Conservation (phyloP, 495 filamentous ascomycete species). For the Penicillium nucicola region DNA sequence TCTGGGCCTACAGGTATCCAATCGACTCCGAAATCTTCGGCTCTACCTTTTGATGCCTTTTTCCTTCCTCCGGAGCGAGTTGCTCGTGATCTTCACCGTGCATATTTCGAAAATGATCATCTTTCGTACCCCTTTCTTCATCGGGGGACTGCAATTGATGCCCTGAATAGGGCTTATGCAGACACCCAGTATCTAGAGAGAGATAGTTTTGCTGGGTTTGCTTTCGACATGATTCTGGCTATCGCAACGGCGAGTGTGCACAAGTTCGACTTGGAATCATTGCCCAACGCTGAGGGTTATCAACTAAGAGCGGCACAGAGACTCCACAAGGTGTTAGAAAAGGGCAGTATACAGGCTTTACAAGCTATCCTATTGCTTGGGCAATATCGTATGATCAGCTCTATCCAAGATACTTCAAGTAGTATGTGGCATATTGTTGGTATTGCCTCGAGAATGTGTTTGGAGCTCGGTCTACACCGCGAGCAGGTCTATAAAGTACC, state of each 20-base stretch:
- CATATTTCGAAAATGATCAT: conserved; percentile 25
- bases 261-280: conserved; percentile 20
- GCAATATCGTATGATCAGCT: conserved; percentile 23
- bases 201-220: conserved; percentile 12
- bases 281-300: conserved; percentile 22
- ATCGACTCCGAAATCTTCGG: no score
- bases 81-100: conserved; percentile 14
- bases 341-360: conserved; percentile 12
- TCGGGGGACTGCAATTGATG: conserved; percentile 1
- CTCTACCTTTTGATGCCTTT: background rate
- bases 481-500: conserved; percentile 11
- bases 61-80: conserved; percentile 13
- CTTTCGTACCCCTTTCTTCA: conserved; percentile 21
- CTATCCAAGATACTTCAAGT: conserved; percentile 20
- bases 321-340: conserved; percentile 11
- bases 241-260: conserved; percentile 19
- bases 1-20: background rate
- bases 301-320: conserved; percentile 10
- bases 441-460: conserved; percentile 21
- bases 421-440: conserved; percentile 29
- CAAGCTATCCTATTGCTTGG: conserved; percentile 26
- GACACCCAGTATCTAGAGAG: conserved; percentile 11
- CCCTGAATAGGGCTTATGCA: conserved; percentile 10
- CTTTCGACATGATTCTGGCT: conserved; percentile 25
- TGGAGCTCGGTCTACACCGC: conserved; percentile 25